Evolutionary conservation across 2,329 filamentous ascomycete genomes (phyloP).

Genomic region (Arthroderma sp.): DNA sequence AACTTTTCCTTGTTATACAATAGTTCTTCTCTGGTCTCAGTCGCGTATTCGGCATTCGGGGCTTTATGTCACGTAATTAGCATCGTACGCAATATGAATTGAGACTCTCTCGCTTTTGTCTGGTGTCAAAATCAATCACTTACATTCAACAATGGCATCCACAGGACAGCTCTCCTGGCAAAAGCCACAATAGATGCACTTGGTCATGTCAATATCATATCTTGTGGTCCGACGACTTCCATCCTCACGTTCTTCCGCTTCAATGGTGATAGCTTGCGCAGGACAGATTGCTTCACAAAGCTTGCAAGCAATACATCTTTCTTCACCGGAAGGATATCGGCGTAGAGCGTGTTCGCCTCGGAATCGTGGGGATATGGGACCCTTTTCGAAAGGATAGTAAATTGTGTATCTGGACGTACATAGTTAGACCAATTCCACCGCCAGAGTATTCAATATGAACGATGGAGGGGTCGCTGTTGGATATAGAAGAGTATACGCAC

Average conservation of each 20-base stretch:
- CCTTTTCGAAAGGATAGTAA: conserved; percentile 98
- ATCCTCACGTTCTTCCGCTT: conserved; percentile 94
- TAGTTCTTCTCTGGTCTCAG: conserved; percentile 76
- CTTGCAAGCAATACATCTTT: conserved; percentile 99
- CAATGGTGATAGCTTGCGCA: conserved; percentile 95
- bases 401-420: conserved; percentile 67
- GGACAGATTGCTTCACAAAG: conserved; percentile 97
- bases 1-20: conserved; percentile 98
- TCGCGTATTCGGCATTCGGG: conserved; percentile 62
- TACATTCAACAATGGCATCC: conserved; percentile 74
- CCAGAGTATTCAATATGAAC: too few species aligned
- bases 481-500: conserved; percentile 46
- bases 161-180: conserved; percentile 99
- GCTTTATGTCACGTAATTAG: conserved; percentile 24
- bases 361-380: conserved; percentile 94
- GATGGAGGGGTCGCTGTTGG: neutral
- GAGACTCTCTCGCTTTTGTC: neutral
- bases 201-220: conserved; percentile 99
- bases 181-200: conserved; percentile 99
- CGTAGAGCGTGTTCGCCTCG: conserved; percentile 94
- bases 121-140: conserved; percentile 14
- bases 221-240: conserved; percentile 88
- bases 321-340: conserved; percentile 92
- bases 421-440: neutral
- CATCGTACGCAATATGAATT: too few species aligned